Evolutionary conservation across 768 basidiomycete species (phyloP).

Genomic region (Tylopilus intermedius): DNA sequence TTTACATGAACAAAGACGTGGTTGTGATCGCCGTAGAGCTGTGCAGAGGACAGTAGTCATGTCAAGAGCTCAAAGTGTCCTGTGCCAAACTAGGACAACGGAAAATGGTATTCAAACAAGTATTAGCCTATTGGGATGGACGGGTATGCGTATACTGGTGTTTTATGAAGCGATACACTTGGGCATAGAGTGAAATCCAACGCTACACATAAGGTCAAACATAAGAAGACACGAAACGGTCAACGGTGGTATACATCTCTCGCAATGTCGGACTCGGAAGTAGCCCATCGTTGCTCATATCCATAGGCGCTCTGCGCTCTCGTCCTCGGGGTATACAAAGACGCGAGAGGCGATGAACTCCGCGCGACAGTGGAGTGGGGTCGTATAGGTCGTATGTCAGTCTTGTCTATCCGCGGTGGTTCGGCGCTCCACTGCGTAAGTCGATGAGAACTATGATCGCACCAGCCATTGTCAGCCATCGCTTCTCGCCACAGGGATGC

Average conservation of each 20-base stretch:
- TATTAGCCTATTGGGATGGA: neutral
- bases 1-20: neutral
- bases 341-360: slow-evolving; percentile 1
- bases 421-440: slow-evolving; percentile 2
- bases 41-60: slow-evolving; percentile 8
- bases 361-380: neutral
- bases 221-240: neutral
- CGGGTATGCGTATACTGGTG: neutral
- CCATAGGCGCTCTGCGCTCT: neutral
- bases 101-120: too few relatives aligned
- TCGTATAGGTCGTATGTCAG: slow-evolving; percentile 1
- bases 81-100: neutral
- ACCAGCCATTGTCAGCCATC: neutral
- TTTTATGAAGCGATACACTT: slow-evolving; percentile 7
- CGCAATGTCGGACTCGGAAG: slow-evolving; percentile 19
- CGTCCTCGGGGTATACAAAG: slow-evolving; percentile 1
- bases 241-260: slow-evolving; percentile 16
- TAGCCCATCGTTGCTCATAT: slow-evolving; percentile 22
- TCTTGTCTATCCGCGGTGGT: slow-evolving; percentile 1
- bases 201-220: neutral
- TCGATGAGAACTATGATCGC: slow-evolving; percentile 10
- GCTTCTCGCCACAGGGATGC: neutral
- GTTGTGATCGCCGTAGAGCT: slow-evolving; percentile 1
- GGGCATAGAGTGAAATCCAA: neutral
- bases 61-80: neutral